These are phyloP conservation scores for Atalantia buxifolia DNA, from an alignment of 345 rosid species.

Conservation along the genomic window DNA sequence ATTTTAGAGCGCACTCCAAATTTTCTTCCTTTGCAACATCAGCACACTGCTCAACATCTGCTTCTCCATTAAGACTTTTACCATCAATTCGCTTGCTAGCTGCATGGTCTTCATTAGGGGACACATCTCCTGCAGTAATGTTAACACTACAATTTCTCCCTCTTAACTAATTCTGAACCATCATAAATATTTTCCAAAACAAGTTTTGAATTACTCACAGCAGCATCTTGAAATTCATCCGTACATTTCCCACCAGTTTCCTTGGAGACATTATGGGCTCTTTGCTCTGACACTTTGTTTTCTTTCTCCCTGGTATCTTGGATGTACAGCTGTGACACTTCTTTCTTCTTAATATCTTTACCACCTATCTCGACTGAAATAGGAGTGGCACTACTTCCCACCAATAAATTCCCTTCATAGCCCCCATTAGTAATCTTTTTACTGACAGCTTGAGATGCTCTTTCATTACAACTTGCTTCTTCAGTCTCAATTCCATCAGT, in stretches of 20 bases:
- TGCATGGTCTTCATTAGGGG: neutral
- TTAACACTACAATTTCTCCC: conserved; percentile 1
- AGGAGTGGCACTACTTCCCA: neutral
- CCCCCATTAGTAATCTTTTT: neutral
- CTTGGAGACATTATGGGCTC: neutral
- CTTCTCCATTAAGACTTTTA: neutral
- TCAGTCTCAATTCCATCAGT: neutral
- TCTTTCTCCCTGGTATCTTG: conserved; percentile 2
- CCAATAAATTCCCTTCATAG: conserved; percentile 7
- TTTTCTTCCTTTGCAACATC: conserved; percentile 4
- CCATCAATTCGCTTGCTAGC: neutral
- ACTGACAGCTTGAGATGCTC: neutral
- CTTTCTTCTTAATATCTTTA: conserved; percentile 3
- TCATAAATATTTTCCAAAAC: neutral
- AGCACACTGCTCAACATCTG: conserved; percentile 8
- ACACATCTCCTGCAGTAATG: neutral
- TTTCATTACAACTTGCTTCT: conserved; percentile 4
- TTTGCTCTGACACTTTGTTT: neutral
- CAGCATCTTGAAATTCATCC: neutral
- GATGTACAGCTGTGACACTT: neutral
- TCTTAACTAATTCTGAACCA: conserved; percentile 3
- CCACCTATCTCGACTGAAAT: neutral
- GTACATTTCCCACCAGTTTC: neutral
- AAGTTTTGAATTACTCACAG: neutral
- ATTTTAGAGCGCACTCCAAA: neutral